phyloP scores from a whole-genome alignment of 129 eudicot genomes.

The Pseudognaphalium luteoalbum region DNA sequence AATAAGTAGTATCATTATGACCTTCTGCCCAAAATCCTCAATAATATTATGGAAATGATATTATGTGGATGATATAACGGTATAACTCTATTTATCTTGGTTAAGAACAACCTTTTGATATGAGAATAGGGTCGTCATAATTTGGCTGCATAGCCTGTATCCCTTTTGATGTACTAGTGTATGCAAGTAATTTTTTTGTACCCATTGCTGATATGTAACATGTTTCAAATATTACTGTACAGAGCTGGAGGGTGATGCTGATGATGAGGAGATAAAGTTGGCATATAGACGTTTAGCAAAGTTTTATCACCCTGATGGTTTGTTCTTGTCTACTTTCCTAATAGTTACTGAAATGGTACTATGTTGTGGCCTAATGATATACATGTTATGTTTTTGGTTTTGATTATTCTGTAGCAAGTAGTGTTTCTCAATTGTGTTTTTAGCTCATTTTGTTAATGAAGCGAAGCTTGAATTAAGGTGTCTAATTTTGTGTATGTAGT shows the following conservation, averaged over 20 bases:
- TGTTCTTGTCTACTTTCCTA: slow-evolving; percentile 39
- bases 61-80: neutral
- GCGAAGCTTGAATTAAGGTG: neutral
- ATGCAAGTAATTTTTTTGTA: no score
- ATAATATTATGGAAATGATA: neutral
- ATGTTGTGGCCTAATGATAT: slow-evolving; percentile 4
- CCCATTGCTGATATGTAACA: neutral
- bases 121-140: neutral
- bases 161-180: neutral
- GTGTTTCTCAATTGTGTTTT: neutral
- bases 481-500: slow-evolving; percentile 47
- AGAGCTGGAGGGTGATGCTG: slow-evolving; percentile 90
- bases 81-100: neutral
- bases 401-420: neutral
- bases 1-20: neutral
- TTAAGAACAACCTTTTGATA: neutral
- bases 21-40: no score
- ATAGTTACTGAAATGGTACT: slow-evolving; percentile 23
- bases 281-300: slow-evolving; percentile 96
- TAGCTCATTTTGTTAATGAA: neutral
- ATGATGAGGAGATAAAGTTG: slow-evolving; percentile 79
- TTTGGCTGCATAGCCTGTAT: neutral
- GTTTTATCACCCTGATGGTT: slow-evolving; percentile 99
- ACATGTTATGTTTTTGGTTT: neutral
- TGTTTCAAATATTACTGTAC: slow-evolving; percentile 25